phyloP scores from a whole-genome alignment of 208 protist species.

The Trypanosomatidae sp. region DNA sequence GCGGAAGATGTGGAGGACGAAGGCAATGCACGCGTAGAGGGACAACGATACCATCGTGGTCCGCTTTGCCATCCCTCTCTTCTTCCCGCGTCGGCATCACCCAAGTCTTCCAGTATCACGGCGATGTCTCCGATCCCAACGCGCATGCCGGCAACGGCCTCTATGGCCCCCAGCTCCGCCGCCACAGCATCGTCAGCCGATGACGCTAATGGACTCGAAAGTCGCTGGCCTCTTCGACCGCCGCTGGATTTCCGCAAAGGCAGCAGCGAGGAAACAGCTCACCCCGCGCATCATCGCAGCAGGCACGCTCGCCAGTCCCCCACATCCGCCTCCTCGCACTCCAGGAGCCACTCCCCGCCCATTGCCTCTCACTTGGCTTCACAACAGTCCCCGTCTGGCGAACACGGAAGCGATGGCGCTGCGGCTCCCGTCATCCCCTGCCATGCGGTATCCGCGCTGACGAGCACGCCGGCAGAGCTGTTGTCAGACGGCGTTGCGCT shows the following conservation, averaged over 20 bases:
- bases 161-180: neutral
- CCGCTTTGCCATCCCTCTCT: neutral
- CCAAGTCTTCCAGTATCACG: neutral
- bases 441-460: neutral
- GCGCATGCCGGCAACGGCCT: neutral
- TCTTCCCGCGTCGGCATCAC: neutral
- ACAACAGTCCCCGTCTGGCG: neutral
- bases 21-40: neutral
- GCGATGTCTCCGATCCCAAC: neutral
- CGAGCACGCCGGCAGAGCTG: neutral
- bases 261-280: neutral
- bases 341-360: neutral
- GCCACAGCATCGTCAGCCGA: neutral
- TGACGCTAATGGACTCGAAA: neutral
- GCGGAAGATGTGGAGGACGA: neutral
- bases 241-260: neutral
- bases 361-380: neutral
- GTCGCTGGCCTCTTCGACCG: neutral
- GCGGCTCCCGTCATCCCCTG: slow-evolving; percentile 8
- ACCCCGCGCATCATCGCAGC: neutral
- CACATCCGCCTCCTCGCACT: neutral
- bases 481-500: neutral
- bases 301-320: neutral
- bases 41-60: neutral
- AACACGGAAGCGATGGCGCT: neutral